Evolutionary conservation across 2,329 filamentous ascomycete species (phyloP).

Genomic region (Trichothecium roseum): DNA sequence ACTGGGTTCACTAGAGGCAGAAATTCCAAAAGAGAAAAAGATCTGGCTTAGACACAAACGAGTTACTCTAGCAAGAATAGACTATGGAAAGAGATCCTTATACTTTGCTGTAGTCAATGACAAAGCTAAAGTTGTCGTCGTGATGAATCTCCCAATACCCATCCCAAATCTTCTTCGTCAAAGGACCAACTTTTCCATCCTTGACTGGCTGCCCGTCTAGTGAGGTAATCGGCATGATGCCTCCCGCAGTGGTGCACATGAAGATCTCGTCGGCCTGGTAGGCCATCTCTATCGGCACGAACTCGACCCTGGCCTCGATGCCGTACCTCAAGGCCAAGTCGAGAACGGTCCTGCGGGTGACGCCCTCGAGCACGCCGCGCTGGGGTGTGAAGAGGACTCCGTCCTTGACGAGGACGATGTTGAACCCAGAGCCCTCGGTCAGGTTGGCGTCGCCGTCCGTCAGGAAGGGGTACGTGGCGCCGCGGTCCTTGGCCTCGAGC

Average conservation of each 20-base stretch:
- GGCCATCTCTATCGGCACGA: slow-evolving; percentile 27
- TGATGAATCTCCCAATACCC: slow-evolving; percentile 38
- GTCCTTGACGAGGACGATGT: slow-evolving; percentile 34
- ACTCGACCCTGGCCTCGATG: slow-evolving; percentile 24
- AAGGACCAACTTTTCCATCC: slow-evolving; percentile 29
- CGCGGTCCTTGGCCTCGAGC: slow-evolving; percentile 35
- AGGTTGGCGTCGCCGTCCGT: slow-evolving; percentile 38
- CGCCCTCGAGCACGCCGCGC: slow-evolving; percentile 34
- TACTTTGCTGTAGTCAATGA: too few species aligned
- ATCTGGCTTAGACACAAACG: too few species aligned
- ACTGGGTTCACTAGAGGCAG: too few species aligned
- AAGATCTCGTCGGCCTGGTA: slow-evolving; percentile 38
- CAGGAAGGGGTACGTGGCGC: slow-evolving; percentile 35
- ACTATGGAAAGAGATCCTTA: too few species aligned
- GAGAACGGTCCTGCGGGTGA: slow-evolving; percentile 37
- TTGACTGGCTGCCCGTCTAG: slow-evolving; percentile 31
- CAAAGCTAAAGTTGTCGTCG: too few species aligned
- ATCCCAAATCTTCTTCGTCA: slow-evolving; percentile 39
- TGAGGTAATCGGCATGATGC: slow-evolving; percentile 39
- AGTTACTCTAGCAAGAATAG: too few species aligned
- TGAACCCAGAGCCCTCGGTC: slow-evolving; percentile 40
- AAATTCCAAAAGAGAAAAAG: too few species aligned
- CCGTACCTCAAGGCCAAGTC: slow-evolving; percentile 24
- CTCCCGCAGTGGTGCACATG: slow-evolving; percentile 42
- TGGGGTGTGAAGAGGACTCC: slow-evolving; percentile 32